A percentile compares a stretch with the other conserved stretches of the same genome.
These are phyloP conservation scores for Aspergillus biplanus DNA, from an alignment of 495 filamentous ascomycete genomes.

Conservation along the genomic window DNA sequence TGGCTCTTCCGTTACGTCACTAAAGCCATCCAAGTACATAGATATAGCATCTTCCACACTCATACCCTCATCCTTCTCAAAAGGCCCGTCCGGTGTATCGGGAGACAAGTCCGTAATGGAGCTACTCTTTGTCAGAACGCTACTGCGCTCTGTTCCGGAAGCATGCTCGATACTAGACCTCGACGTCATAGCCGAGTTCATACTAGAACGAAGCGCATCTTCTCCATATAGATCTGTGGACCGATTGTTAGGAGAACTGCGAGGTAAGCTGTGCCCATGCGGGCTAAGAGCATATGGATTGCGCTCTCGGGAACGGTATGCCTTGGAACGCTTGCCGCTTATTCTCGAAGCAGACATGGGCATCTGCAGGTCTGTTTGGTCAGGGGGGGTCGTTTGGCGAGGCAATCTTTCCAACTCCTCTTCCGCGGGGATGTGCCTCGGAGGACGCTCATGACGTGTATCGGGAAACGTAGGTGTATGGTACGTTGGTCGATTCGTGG, in stretches of 20 bases:
- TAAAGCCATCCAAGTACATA: conserved; percentile 88
- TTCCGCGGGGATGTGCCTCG: conserved; percentile 28
- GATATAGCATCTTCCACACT: conserved; percentile 92
- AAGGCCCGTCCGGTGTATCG: conserved; percentile 57
- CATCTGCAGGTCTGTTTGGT: conserved; percentile 39
- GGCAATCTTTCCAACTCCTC: conserved; percentile 32
- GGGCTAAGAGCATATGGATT: conserved; percentile 26
- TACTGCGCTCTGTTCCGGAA: conserved; percentile 77
- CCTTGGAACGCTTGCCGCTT: conserved; percentile 33
- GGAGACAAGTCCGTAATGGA: conserved; percentile 69
- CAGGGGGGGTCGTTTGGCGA: conserved; percentile 35
- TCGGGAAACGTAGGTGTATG: conserved; percentile 29
- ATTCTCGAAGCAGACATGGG: conserved; percentile 47
- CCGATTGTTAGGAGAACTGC: conserved; percentile 34
- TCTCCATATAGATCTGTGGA: conserved; percentile 37
- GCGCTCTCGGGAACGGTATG: conserved; percentile 35
- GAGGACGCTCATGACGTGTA: conserved; percentile 25
- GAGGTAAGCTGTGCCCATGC: conserved; percentile 38
- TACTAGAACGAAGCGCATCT: conserved; percentile 69
- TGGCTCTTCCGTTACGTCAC: conserved; percentile 56
- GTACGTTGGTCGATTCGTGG: conserved; percentile 25
- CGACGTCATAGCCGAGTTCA: conserved; percentile 70
- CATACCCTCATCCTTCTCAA: conserved; percentile 69
- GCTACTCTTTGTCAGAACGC: conserved; percentile 77
- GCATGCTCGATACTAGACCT: conserved; percentile 70